A percentile compares a stretch with the other conserved stretches of the same genome.
Conservation (phyloP, 257 asterid genomes). For the Lycium barbarum region DNA sequence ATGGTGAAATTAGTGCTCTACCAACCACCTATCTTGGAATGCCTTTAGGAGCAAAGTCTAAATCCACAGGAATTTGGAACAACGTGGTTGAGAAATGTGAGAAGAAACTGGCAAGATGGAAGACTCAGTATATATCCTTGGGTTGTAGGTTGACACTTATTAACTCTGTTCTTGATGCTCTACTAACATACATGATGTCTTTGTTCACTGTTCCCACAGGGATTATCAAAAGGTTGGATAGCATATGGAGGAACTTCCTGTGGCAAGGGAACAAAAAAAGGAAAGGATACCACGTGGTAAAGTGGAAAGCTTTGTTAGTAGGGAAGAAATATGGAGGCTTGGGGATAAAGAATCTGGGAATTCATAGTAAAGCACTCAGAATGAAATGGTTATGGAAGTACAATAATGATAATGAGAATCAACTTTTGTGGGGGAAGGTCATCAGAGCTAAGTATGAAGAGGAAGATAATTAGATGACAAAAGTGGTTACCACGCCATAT, state of each 20-base stretch:
- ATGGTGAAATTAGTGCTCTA: not conserved
- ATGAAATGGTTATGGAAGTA: not conserved
- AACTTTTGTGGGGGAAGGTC: not conserved
- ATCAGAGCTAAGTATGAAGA: not conserved
- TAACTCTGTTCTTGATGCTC: too few relatives aligned
- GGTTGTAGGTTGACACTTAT: too few relatives aligned
- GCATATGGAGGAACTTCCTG: too few relatives aligned
- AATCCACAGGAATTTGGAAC: not conserved
- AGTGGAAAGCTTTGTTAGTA: too few relatives aligned
- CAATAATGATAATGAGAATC: not conserved
- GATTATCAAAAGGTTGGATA: too few relatives aligned
- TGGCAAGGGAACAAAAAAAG: too few relatives aligned
- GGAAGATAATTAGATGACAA: not conserved
- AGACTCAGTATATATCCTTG: not conserved
- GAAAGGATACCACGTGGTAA: too few relatives aligned
- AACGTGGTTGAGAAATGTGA: not conserved
- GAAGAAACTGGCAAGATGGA: not conserved
- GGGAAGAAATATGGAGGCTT: too few relatives aligned
- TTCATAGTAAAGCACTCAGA: not conserved
- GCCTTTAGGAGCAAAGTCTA: not conserved
- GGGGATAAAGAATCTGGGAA: too few relatives aligned
- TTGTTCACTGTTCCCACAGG: too few relatives aligned
- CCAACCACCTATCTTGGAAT: not conserved
- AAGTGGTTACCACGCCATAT: not conserved
- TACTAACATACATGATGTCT: too few relatives aligned